Evolutionary conservation across 345 rosid species (phyloP), one percentile per base, ranked within the genome.

Genomic region (Clausena lansium): DNA sequence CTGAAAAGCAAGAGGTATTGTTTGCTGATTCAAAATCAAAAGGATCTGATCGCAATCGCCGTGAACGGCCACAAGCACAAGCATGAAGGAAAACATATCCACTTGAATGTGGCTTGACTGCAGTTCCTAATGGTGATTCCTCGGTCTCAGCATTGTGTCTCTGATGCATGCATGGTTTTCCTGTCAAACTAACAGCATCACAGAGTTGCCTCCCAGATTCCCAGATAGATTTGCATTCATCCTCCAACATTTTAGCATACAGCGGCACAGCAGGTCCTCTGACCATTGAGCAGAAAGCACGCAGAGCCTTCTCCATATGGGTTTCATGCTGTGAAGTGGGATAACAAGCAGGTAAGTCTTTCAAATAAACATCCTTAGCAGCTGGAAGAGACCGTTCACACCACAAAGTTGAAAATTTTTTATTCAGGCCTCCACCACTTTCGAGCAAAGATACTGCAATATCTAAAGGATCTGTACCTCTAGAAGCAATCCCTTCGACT

Each of bases 131-230:
- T 63, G 66, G 73, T n/a, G 75, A 67, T 78, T 80, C 83, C 64
- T 68, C 82, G 35, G 71, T 81, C 58, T 72, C 80, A 63, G 73
- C 65, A 75, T 82, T 77, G 76, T 91, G 98, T 70, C 93, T 87
- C 79, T 83, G 91, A 84, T 90, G 91, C 89, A 88, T 77, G 66
- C 98, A 93, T 38, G 94, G 94, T 83, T 90, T 93, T 76, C 93
- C 97, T 0, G 98, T 91, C 88, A 93, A 87, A 90, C 98, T 93
- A 82, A 88, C 85, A 72, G 94, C 93, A 83, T 93, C 98, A 83
- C 97, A 93, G 9, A 90, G 89, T 81, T 91, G 98, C 83, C 98
- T 89, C 33, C 94, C 97, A 50, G 93, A 89, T 84, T 85, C 87
- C 97, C 98, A 93, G 35, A 91, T 83, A 73, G 84, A 87, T 17